A percentile compares a stretch with the other conserved stretches of the same genome.
phyloP scores from a whole-genome alignment of 2,329 filamentous ascomycete genomes.

The Saccharata proteae region DNA sequence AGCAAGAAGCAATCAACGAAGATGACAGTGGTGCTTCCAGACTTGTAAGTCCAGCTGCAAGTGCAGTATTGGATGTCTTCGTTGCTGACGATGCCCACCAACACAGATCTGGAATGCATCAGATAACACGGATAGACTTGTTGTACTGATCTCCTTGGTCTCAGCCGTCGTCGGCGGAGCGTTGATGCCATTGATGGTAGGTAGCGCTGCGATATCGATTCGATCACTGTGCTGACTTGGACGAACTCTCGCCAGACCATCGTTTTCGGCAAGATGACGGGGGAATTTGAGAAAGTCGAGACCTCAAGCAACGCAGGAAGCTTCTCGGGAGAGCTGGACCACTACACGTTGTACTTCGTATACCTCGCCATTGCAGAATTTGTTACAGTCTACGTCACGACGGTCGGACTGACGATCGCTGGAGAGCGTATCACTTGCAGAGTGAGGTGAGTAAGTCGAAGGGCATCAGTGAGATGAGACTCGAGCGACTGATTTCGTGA shows the following conservation, averaged over 20 bases:
- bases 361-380: conserved; percentile 19
- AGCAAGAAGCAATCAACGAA: too few species aligned
- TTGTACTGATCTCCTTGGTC: conserved; percentile 7
- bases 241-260: conserved; percentile 9
- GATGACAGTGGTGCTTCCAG: too few species aligned
- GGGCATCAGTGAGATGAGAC: neutral
- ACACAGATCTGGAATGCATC: conserved; percentile 2
- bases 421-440: conserved; percentile 31
- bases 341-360: conserved; percentile 25
- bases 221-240: neutral
- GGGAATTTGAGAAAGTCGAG: conserved; percentile 17
- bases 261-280: conserved; percentile 27
- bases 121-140: neutral
- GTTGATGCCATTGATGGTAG: conserved; percentile 25
- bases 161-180: conserved; percentile 21
- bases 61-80: too few species aligned
- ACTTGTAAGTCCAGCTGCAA: too few species aligned
- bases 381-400: conserved; percentile 38
- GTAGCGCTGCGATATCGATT: conserved; percentile 40
- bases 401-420: conserved; percentile 67
- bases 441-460: conserved; percentile 17
- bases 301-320: conserved; percentile 21
- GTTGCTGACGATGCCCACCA: too few species aligned
- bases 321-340: conserved; percentile 19
- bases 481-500: neutral